phyloP scores from a whole-genome alignment of 2,329 filamentous ascomycete genomes.

The Alternaria sp. region DNA sequence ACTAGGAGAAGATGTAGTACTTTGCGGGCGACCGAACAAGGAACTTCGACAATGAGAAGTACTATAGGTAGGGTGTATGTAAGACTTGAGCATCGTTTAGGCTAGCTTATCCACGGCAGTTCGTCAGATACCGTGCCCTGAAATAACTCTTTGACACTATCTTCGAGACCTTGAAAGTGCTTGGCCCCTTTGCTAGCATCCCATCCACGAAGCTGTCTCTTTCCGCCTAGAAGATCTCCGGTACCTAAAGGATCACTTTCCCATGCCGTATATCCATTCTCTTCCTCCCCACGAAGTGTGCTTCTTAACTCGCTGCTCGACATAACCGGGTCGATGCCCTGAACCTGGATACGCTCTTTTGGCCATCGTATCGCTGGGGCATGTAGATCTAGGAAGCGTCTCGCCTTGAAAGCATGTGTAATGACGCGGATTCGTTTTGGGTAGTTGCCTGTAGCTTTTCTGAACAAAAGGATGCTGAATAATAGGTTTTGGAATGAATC shows the following conservation, averaged over 20 bases:
- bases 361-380: slow-evolving; percentile 57
- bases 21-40: slow-evolving; percentile 70
- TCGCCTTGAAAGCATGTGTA: slow-evolving; percentile 59
- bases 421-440: slow-evolving; percentile 54
- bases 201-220: slow-evolving; percentile 55
- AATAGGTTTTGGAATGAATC: slow-evolving; percentile 89
- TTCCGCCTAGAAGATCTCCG: slow-evolving; percentile 44
- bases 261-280: slow-evolving; percentile 51
- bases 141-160: slow-evolving; percentile 39
- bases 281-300: slow-evolving; percentile 48
- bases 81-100: background rate
- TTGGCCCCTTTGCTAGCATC: slow-evolving; percentile 25
- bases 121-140: slow-evolving; percentile 27
- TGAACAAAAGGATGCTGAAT: slow-evolving; percentile 72
- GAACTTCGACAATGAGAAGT: background rate
- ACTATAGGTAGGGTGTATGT: background rate
- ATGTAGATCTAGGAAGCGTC: slow-evolving; percentile 52
- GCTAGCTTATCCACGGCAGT: slow-evolving; percentile 38
- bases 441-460: slow-evolving; percentile 49
- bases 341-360: slow-evolving; percentile 49
- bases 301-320: slow-evolving; percentile 45
- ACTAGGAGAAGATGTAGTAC: slow-evolving; percentile 81
- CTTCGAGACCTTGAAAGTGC: slow-evolving; percentile 37
- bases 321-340: slow-evolving; percentile 58
- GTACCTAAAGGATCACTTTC: slow-evolving; percentile 52